These are phyloP conservation scores for Naganishia kalamii DNA, from an alignment of 768 basidiomycete genomes.

Conservation along the genomic window DNA sequence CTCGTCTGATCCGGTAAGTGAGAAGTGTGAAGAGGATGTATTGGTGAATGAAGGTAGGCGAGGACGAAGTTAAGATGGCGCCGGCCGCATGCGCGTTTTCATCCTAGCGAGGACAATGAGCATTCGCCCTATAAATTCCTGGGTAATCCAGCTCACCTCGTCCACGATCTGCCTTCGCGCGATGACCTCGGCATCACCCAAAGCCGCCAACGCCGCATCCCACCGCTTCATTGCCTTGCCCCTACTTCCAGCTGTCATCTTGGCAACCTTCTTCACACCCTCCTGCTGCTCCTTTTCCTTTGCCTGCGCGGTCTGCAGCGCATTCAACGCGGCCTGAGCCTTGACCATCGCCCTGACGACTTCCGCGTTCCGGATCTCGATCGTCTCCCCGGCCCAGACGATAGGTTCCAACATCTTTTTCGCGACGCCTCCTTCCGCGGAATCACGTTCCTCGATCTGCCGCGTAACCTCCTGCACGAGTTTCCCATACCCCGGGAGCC, in stretches of 20 bases:
- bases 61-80: background rate
- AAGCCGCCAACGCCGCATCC: slow-evolving; percentile 71
- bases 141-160: slow-evolving; percentile 57
- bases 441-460: slow-evolving; percentile 53
- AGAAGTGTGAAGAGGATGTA: slow-evolving; percentile 84
- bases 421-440: slow-evolving; percentile 43
- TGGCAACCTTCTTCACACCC: slow-evolving; percentile 30
- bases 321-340: slow-evolving; percentile 69
- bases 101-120: background rate
- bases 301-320: slow-evolving; percentile 49
- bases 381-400: slow-evolving; percentile 71
- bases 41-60: slow-evolving; percentile 58
- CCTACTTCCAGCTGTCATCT: slow-evolving; percentile 34
- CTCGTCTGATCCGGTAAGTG: slow-evolving; percentile 78
- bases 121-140: background rate
- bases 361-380: slow-evolving; percentile 84
- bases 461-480: slow-evolving; percentile 55
- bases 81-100: background rate
- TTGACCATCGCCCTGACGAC: slow-evolving; percentile 77
- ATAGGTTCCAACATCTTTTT: slow-evolving; percentile 59
- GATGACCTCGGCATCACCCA: slow-evolving; percentile 85
- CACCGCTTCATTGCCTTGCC: slow-evolving; percentile 65
- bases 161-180: slow-evolving; percentile 59
- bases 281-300: slow-evolving; percentile 47
- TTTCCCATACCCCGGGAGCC: slow-evolving; percentile 64